A percentile compares a stretch with the other conserved stretches of the same genome.
Evolutionary conservation across 2,329 filamentous ascomycete species (phyloP).

Genomic region (Calonectria montana): DNA sequence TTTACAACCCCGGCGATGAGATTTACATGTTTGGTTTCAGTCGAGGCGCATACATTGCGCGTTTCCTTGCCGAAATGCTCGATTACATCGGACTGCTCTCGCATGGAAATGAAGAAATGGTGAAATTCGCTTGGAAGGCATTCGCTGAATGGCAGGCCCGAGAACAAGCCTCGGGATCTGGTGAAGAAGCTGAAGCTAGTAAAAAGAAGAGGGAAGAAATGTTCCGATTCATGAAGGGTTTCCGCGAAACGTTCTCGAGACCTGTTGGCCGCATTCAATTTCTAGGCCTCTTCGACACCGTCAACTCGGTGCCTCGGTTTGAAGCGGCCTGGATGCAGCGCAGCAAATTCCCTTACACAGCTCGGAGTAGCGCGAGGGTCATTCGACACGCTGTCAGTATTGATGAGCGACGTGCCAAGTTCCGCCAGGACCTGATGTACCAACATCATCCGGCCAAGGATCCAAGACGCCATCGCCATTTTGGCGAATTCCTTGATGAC

Average conservation of each 20-base stretch:
- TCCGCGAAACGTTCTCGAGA: slow-evolving; percentile 83
- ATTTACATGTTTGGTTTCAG: slow-evolving; percentile 83
- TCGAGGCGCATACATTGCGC: slow-evolving; percentile 78
- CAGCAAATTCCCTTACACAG: slow-evolving; percentile 79
- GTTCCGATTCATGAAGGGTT: slow-evolving; percentile 81
- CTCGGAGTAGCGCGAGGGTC: slow-evolving; percentile 66
- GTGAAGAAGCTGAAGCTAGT: slow-evolving; percentile 55
- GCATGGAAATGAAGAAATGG: slow-evolving; percentile 87
- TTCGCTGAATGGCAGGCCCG: slow-evolving; percentile 80
- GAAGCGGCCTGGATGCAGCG: slow-evolving; percentile 83
- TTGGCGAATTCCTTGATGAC: slow-evolving; percentile 40
- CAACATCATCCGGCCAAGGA: slow-evolving; percentile 49
- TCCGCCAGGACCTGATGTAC: slow-evolving; percentile 76
- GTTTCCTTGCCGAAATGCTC: slow-evolving; percentile 85
- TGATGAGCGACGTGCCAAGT: slow-evolving; percentile 78
- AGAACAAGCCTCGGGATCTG: slow-evolving; percentile 54
- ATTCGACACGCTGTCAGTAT: slow-evolving; percentile 78
- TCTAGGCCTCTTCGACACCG: slow-evolving; percentile 83
- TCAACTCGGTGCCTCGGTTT: slow-evolving; percentile 83
- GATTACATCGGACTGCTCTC: slow-evolving; percentile 84
- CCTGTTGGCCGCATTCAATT: slow-evolving; percentile 80
- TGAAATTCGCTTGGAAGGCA: slow-evolving; percentile 85
- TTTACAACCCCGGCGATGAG: slow-evolving; percentile 72
- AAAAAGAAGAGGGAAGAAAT: slow-evolving; percentile 63
- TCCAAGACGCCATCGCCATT: slow-evolving; percentile 33